These are phyloP conservation scores for thale cress (Arabidopsis thaliana) DNA, from an alignment of 345 rosid genomes.

Conservation along the genomic window DNA sequence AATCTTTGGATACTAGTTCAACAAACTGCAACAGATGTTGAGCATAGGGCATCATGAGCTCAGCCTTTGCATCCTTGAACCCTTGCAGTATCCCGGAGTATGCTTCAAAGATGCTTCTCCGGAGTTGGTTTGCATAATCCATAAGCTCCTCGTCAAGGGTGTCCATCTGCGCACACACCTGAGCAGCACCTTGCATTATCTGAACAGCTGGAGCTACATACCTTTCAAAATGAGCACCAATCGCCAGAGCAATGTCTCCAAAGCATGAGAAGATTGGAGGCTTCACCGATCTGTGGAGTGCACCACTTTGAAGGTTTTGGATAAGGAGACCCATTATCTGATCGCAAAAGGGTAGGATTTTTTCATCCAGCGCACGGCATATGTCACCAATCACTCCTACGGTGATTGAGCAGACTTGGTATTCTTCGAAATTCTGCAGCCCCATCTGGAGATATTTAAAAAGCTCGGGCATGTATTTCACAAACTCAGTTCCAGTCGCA, in stretches of 20 bases:
- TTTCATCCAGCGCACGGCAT: conserved; percentile 83
- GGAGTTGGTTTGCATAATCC: conserved; percentile 84
- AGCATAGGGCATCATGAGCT: conserved; percentile 84
- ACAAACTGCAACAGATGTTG: conserved; percentile 82
- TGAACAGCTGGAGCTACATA: conserved; percentile 64
- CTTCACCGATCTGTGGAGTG: conserved; percentile 90
- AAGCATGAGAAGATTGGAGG: conserved; percentile 93
- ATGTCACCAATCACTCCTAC: conserved; percentile 94
- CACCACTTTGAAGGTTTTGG: conserved; percentile 69
- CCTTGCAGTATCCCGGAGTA: conserved; percentile 97
- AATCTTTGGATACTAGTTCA: conserved; percentile 75
- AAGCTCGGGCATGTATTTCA: conserved; percentile 78
- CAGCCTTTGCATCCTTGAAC: conserved; percentile 75
- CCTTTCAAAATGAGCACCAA: conserved; percentile 78
- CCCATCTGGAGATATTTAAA: conserved; percentile 88
- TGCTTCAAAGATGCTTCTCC: conserved; percentile 88
- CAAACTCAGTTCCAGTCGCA: conserved; percentile 81
- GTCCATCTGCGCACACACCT: conserved; percentile 74
- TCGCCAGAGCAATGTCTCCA: conserved; percentile 92
- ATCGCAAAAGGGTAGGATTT: conserved; percentile 80
- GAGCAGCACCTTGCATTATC: conserved; percentile 89
- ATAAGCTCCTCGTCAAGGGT: conserved; percentile 73
- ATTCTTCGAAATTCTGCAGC: conserved; percentile 87
- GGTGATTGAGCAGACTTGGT: conserved; percentile 90
- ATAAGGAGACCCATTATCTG: conserved; percentile 82